A percentile compares a stretch with the other conserved stretches of the same genome.
phyloP scores from a whole-genome alignment of 768 basidiomycete genomes.

The Agaricus sinodeliciosus region DNA sequence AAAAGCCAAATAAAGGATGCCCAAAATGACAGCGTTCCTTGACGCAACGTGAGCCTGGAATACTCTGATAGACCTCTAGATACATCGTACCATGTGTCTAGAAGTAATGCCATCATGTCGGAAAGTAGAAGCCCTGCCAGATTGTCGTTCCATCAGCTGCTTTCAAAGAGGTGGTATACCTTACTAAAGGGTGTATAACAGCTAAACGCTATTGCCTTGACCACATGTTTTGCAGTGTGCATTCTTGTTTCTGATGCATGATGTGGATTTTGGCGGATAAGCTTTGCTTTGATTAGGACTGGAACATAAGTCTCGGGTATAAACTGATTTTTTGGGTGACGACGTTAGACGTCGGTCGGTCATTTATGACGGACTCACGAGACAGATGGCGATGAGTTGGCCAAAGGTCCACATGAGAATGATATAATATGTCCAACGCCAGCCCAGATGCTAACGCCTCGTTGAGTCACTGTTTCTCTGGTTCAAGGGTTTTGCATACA shows the following conservation, averaged over 20 bases:
- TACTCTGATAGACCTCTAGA: neutral
- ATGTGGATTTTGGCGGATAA: slow-evolving; percentile 31
- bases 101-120: slow-evolving; percentile 4
- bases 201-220: slow-evolving; percentile 44
- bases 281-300: slow-evolving; percentile 54
- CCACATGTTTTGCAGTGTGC: slow-evolving; percentile 23
- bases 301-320: slow-evolving; percentile 72
- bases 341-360: neutral
- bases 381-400: slow-evolving; percentile 42
- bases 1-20: slow-evolving; percentile 51
- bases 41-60: neutral
- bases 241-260: slow-evolving; percentile 26
- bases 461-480: neutral
- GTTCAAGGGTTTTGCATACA: slow-evolving; percentile 21
- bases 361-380: slow-evolving; percentile 28
- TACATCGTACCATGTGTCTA: neutral
- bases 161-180: slow-evolving; percentile 17
- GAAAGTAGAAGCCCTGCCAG: neutral
- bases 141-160: neutral
- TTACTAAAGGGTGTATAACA: slow-evolving; percentile 69
- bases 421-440: slow-evolving; percentile 78
- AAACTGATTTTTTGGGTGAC: slow-evolving; percentile 27
- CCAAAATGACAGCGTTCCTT: slow-evolving; percentile 3
- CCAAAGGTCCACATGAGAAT: slow-evolving; percentile 62
- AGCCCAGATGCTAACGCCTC: slow-evolving; percentile 40